Evolutionary conservation across 106 monocot species (phyloP), one percentile per base, ranked within the genome.

Genomic region (Acanthochlamys bracteata): DNA sequence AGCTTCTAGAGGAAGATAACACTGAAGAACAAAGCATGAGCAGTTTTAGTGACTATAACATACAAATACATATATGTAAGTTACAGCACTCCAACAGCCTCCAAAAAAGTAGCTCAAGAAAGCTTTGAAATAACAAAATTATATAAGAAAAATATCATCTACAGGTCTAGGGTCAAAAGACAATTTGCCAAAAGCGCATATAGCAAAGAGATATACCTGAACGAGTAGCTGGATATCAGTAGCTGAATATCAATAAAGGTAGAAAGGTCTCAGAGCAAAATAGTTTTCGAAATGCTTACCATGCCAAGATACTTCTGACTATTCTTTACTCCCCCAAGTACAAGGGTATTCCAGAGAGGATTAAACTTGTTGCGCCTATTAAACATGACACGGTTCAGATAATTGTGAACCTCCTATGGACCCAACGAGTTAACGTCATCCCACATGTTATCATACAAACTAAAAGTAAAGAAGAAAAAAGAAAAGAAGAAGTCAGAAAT

Each of bases 381-480:
- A 40, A 74, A 79, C 79, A 79, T 79, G 25, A 79, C 60, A 51
- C 79, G 63, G 42, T 57, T 79, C 42, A 79, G 40, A 56, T 79
- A 74, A 63, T 73, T 79, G 65, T 79, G 74, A 42, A 79, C 74
- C 64, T 79, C 79, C 61, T 79, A 74, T 53, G 79, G 79, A n/a
- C 79, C 79, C 73, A 79, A 41, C 0, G 79, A 79, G 62, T 79
- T 79, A 14, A 69, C 79, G 74, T 79, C 79, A 59, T 74, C 79
- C 79, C 79, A 79, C 73, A 78, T 74, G 27, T 74, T 79, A 41
- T 79, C 79, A 66, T 74, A 74, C 20, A 79, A 58, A 42, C 79
- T 79, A 73, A 24, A 70, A 53, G 42, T 47, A 46, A 20, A 24
- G 74, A 20, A 74, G 55, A 53, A 65, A 45, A 39, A 24, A 69